Evolutionary conservation across 1,139 yeast genomes (phyloP).

Genomic region (Kluyveromyces marxianus): DNA sequence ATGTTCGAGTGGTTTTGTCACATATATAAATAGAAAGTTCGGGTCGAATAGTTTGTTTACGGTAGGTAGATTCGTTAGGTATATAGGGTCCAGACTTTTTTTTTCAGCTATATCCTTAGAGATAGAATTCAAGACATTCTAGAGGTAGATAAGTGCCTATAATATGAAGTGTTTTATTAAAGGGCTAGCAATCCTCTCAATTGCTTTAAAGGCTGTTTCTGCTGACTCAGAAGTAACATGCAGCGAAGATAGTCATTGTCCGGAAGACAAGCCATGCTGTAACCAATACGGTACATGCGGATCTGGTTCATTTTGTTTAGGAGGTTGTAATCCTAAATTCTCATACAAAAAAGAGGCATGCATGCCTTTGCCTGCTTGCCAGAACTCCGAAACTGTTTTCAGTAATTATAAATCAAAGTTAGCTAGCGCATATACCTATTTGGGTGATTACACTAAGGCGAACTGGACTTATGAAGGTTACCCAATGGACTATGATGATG

Average conservation of each 20-base stretch:
- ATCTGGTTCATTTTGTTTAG: constrained; percentile 68
- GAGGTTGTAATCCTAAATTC: constrained; percentile 56
- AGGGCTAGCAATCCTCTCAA: background rate
- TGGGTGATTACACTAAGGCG: constrained; percentile 61
- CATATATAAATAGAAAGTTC: too few relatives aligned
- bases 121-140: too few relatives aligned
- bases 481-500: constrained; percentile 45
- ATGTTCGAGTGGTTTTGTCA: too few relatives aligned
- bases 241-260: constrained; percentile 42
- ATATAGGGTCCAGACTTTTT: too few relatives aligned
- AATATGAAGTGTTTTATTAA: background rate
- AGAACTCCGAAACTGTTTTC: constrained; percentile 34
- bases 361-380: constrained; percentile 55
- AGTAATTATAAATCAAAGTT: constrained; percentile 31
- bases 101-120: too few relatives aligned
- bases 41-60: too few relatives aligned
- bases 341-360: constrained; percentile 47
- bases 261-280: constrained; percentile 70
- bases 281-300: constrained; percentile 77
- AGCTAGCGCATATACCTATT: constrained; percentile 35
- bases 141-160: too few relatives aligned
- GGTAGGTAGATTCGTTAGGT: too few relatives aligned
- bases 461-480: constrained; percentile 77
- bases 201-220: background rate
- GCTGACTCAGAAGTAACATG: constrained; percentile 18